Base-by-base conservation (phyloP, 2,329 filamentous ascomycete species). In the Alternaria gaisen region DNA sequence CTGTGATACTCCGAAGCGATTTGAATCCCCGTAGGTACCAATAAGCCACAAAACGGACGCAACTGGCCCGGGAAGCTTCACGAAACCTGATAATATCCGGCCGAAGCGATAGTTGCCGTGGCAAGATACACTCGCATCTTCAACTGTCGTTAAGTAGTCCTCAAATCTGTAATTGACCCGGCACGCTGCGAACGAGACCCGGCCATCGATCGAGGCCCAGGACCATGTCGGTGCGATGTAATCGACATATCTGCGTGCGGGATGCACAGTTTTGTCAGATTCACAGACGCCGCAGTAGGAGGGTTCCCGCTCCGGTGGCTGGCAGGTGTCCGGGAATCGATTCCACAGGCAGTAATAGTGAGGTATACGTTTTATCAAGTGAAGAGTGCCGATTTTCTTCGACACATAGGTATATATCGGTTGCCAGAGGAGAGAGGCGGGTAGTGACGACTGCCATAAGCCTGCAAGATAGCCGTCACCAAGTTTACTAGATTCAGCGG, bases 161-260 rank as follows among this genome's bases (percentile, higher is more conserved):
- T 22, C 34, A 8, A 36, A 5, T n/a, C 20, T 48, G 28, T 43
- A 62, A 4, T 62, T 48, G 34, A 42, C n/a, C 14, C 43, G 60
- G 12, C 56, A 62, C 28, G 32, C 40, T 7, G 20, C 16, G 28
- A 62, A 56, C 3, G 56, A 62, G 22, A 64, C 44, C 11, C 40
- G 52, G 3, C 56, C 55, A 34, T 43, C 34, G 12, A 68, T 26
- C 3, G 61, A 64, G 5, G 63, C 67, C 67, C 61, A 66, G n/a
- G 63, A 63, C 63, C 65, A 69, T 8, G 57, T 60, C 2, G 67
- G 65, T 18, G 65, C 67, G 9, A 58, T 22, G 8, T 63, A 57
- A 24, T 24, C 5, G 6, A 24, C 5, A 1, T 24, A 24, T 24
- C 24, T 24, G 24, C 4, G 22, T 6, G 4, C 4, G 22, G 22